These are phyloP conservation scores for Cyberlindnera lachancei DNA, from an alignment of 805 yeast species.

Conservation along the genomic window DNA sequence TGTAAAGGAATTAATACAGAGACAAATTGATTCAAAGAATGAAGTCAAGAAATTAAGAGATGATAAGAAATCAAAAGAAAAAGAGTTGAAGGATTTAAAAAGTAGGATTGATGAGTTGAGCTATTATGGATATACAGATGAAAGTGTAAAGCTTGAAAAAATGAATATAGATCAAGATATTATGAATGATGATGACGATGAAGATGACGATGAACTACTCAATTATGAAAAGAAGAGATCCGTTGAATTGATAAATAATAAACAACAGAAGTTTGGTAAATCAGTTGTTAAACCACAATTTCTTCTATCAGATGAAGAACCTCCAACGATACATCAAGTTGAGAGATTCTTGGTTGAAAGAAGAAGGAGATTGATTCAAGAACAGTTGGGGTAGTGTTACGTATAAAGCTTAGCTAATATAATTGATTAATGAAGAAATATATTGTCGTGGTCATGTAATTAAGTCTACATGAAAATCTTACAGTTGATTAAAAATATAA, in stretches of 20 bases:
- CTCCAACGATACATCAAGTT: conserved; percentile 6
- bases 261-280: no score
- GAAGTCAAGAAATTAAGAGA: conserved; percentile 10
- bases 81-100: conserved; percentile 19
- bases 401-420: no score
- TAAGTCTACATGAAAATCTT: no score
- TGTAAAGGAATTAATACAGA: conserved; percentile 41
- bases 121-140: conserved; percentile 38
- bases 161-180: neutral
- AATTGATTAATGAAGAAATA: no score
- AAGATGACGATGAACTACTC: conserved; percentile 18
- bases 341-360: conserved; percentile 14
- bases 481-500: no score
- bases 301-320: conserved; percentile 4
- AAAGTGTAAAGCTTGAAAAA: neutral
- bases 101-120: conserved; percentile 24
- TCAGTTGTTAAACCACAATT: neutral
- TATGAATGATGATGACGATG: conserved; percentile 2
- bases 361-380: conserved; percentile 11
- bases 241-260: neutral
- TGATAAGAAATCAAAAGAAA: conserved; percentile 15
- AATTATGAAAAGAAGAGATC: conserved; percentile 22
- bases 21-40: conserved; percentile 22
- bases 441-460: no score
- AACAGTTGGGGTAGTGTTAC: conserved; percentile 6